Percentiles rank a stretch among this genome's conserved stretches.
phyloP scores from a whole-genome alignment of 768 basidiomycete genomes.

The Botryobasidium botryosum region DNA sequence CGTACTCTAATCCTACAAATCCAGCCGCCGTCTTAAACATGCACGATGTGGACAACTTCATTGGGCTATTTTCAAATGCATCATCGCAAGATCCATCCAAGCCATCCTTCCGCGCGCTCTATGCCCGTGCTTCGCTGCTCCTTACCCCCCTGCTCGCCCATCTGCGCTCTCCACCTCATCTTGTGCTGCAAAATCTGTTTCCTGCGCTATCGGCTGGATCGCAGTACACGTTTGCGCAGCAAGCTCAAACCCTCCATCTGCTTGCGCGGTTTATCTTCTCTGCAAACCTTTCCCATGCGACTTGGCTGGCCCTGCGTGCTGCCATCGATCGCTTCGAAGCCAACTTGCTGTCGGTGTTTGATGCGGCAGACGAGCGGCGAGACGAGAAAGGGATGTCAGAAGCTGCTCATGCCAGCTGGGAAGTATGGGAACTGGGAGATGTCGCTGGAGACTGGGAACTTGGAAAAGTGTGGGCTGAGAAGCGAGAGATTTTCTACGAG shows the following conservation, averaged over 20 bases:
- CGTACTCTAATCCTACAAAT: conserved; percentile 8
- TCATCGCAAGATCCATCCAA: too few relatives aligned
- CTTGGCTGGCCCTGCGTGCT: conserved; percentile 45
- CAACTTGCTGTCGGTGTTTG: conserved; percentile 71
- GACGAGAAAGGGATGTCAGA: conserved; percentile 68
- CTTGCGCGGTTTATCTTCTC: conserved; percentile 63
- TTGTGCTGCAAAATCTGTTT: conserved; percentile 43
- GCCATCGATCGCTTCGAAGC: conserved; percentile 84
- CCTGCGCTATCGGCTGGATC: conserved; percentile 18
- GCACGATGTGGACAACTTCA: too few relatives aligned
- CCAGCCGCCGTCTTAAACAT: conserved; percentile 12
- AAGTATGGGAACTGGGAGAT: conserved; percentile 37
- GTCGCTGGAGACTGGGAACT: conserved; percentile 58
- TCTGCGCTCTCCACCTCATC: conserved; percentile 46
- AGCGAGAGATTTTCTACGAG: conserved; percentile 86
- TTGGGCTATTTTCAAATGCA: too few relatives aligned
- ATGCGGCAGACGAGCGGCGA: conserved; percentile 55
- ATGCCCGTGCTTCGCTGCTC: conserved; percentile 45
- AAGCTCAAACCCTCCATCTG: conserved; percentile 53
- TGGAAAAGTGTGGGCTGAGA: conserved; percentile 90
- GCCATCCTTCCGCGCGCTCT: conserved; percentile 35
- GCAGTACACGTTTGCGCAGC: conserved; percentile 28
- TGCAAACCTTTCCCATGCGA: conserved; percentile 47
- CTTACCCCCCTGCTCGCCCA: conserved; percentile 42
- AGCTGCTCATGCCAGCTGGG: conserved; percentile 73